Evolutionary conservation across 805 yeast species (phyloP).

Genomic region (Candida sakaeoensis): DNA sequence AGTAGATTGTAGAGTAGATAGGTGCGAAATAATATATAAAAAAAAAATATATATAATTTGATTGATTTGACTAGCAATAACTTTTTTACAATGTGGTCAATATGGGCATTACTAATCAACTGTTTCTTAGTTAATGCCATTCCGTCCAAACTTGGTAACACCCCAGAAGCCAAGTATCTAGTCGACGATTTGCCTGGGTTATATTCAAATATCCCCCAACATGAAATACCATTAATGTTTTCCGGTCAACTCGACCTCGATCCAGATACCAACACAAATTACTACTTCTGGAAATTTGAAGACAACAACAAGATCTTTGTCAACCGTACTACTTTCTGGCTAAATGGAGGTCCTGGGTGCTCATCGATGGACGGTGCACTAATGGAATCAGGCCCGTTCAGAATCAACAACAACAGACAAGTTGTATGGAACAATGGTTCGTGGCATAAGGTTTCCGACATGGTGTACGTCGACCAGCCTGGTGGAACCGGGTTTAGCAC

Average conservation of each 20-base stretch:
- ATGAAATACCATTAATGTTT: constrained; percentile 49
- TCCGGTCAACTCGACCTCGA: constrained; percentile 65
- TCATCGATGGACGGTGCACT: constrained; percentile 97
- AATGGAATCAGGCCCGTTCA: constrained; percentile 86
- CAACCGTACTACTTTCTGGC: constrained; percentile 70
- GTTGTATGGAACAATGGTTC: constrained; percentile 64
- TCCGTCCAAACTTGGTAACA: constrained; percentile 11
- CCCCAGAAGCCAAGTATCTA: constrained; percentile 14
- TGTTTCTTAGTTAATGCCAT: constrained; percentile 3
- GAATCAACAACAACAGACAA: constrained; percentile 45
- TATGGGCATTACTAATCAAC: not conserved
- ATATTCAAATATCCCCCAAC: constrained; percentile 24
- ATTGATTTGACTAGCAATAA: too few relatives aligned
- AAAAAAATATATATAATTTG: not conserved
- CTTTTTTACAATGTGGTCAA: not conserved
- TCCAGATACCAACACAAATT: constrained; percentile 49
- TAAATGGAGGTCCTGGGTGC: constrained; percentile 98
- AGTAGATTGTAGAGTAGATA: not conserved
- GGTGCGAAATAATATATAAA: too few relatives aligned
- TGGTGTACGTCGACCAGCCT: constrained; percentile 91
- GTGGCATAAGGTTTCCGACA: constrained; percentile 78
- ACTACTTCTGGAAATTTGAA: constrained; percentile 78
- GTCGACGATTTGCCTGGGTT: constrained; percentile 39
- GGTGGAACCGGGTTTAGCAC: constrained; percentile 88
- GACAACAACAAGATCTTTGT: constrained; percentile 27